Evolutionary conservation across 2,329 filamentous ascomycete species (phyloP), one percentile per base, ranked within the genome.

Genomic region (Colletotrichum cordylinicola): DNA sequence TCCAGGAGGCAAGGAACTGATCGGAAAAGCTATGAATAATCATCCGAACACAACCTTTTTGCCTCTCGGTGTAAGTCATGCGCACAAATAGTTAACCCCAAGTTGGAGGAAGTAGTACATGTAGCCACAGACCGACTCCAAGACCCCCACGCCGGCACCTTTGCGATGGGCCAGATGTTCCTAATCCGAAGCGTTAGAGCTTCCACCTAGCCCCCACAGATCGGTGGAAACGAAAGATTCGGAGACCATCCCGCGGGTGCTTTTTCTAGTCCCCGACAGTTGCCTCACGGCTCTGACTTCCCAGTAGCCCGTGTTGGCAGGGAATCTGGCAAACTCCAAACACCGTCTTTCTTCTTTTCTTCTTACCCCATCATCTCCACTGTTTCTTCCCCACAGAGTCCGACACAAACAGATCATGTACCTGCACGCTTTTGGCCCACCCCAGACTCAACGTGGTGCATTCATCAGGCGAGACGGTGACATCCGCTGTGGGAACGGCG

Each of bases 311-410:
- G 37, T n/a, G 33, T 10, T 15, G 18, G n/a, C 62, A 72, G 48
- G 62, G 52, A 56, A n/a, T 60, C 70, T 55, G 37, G 21, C 70
- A 56, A 65, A 66, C 62, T 48, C 39, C 62, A 33, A 31, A 64
- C 39, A 39, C 61, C 13, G n/a, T 58, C 27, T 52, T 33, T 52
- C 62, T 33, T 33, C 62, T n/a, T 10, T 66, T 43, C 37, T 24
- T 66, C 5, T 48, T 43, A 73, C 69, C 56, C 70, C 73, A 67
- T 75, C 43, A 73, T 56, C 70, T 27, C 73, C 73, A 75, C 73
- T 73, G 55, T 75, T 58, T 65, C 18, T 75, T 68, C 70, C 55
- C 73, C 73, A 73, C 73, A 68, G 60, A 58, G 66, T 68, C 60
- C 27, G 5, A 33, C 64, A 37, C 29, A 24, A 68, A 64, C 73